These are phyloP conservation scores for Starmerella potacharoeniae DNA, from an alignment of 805 yeast genomes.

Conservation along the genomic window DNA sequence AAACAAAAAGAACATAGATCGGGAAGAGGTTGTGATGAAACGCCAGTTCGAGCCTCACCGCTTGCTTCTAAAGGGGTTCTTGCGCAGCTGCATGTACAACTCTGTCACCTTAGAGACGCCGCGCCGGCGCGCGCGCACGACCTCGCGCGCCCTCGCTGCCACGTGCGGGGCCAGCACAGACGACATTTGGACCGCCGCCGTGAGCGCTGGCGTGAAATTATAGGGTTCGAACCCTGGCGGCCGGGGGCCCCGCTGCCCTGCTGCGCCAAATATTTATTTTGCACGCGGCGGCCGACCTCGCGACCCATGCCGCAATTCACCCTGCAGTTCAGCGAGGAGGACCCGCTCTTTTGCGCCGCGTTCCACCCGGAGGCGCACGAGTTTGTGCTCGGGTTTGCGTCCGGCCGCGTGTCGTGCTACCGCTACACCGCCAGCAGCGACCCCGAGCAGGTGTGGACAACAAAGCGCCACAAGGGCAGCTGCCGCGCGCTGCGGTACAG, in stretches of 20 bases:
- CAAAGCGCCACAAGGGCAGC: constrained; percentile 82
- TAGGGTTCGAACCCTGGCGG: not conserved
- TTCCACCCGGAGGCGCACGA: constrained; percentile 66
- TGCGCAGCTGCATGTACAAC: constrained; percentile 56
- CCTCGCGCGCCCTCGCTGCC: not conserved
- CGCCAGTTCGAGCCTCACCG: constrained; percentile 54
- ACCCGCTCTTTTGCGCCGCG: constrained; percentile 53
- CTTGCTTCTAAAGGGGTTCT: constrained; percentile 50
- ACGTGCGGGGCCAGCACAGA: not conserved
- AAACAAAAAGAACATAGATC: constrained; percentile 46
- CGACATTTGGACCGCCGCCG: not conserved
- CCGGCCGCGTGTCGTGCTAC: constrained; percentile 61
- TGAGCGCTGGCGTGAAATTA: not conserved
- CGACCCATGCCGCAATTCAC: constrained; percentile 18
- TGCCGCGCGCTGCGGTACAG: constrained; percentile 57
- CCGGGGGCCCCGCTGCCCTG: not conserved
- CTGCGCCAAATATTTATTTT: not conserved
- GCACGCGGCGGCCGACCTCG: not conserved
- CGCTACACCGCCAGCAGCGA: constrained; percentile 39
- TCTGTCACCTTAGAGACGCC: constrained; percentile 9
- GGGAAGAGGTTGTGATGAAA: constrained; percentile 39
- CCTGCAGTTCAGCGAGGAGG: constrained; percentile 25
- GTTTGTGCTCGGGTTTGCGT: constrained; percentile 61
- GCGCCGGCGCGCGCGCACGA: not conserved
- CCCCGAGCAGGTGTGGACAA: constrained; percentile 50